Base-by-base conservation (phyloP, 1,284 basidiomycete genomes). In the Heterobasidion parviporum region DNA sequence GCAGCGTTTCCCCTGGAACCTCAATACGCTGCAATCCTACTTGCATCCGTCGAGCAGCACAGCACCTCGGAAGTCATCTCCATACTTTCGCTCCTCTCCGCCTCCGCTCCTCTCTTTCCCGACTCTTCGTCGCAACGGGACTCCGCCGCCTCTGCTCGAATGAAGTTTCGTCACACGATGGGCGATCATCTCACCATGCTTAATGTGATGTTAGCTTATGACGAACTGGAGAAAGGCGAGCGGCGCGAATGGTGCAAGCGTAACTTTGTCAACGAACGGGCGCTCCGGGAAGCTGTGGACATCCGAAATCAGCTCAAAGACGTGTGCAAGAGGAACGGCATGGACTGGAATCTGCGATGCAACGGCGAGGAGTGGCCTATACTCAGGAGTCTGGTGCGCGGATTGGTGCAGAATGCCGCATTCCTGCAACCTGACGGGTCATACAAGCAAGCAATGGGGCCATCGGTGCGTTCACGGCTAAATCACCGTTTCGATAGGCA, bases 151-250 rank as follows among this genome's bases (percentile, higher is more conserved):
- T 83, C 84, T 54, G 85, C 86, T 1, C 78, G 90, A 2, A 72
- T 77, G 49, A 89, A 89, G 67, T 98, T 98, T 67, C 77, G 84
- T 12, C 90, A 94, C 66, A 73, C 82, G 2, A 85, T 88, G 54
- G 95, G 96, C 20, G 96, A 99, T 67, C 93, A 97, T 67, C 75
- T 97, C 57, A 97, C 94, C 12, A 79, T 87, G 55, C 78, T 98
- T 59, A 96, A 96, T 61, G 85, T 85, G 4, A 79, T 93, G 51
- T 80, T 84, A n/a, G 82, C 90, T 3, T 98, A 94, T 67, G 77
- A 82, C 60, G 68, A 65, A 15, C 79, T 77, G 56, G 70, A 65
- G 54, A 80, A 81, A 67, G 72, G 61, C 52, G 77, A 72, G 4
- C 71, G 85, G 54, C 77, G 72, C 57, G 79, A 83, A 35, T 98